Base-by-base conservation (phyloP, 2,329 filamentous ascomycete genomes). In the Sarocladium brachiariae region DNA sequence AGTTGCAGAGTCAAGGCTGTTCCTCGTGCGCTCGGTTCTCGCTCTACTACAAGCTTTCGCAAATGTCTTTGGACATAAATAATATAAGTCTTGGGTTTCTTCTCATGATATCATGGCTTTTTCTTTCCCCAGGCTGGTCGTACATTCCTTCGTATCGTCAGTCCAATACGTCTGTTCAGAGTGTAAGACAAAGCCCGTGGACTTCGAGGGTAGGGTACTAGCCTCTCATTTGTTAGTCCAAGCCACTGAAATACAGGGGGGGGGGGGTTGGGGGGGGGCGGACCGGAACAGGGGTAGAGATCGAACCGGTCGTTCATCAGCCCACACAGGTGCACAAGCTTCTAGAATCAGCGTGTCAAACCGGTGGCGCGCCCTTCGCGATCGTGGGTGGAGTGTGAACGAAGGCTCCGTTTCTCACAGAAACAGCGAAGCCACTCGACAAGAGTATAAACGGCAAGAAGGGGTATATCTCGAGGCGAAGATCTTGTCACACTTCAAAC, bases 401-500 rank as follows among this genome's bases (percentile, higher is more conserved):
- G 16, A n/a, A 10, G 11, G 21, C 35, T 18, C n/a, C 8, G 10
- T 19, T 39, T 39, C 7, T 16, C 35, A 21, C 35, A 21, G 7
- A 18, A 19, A 7, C 35, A 8, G 16, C 18, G 3, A 21, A 21
- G 18, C 16, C 16, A 21, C 16, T 21, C 7, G 21, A 16, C 35
- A 39, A 39, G 35, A 8, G 16, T 21, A 39, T 21, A 39, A 19
- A 39, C 19, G 35, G 7, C 35, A 21, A 19, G 16, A 13, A 19
- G 18, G 7, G 27, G 8, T 6, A 4, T 4, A 3, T 45, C 23
- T 25, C 21, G n/a, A 27, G 18, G 10, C 7, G 41, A 49, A n/a
- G 7, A 3, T 49, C 51, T 51, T 43, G 46, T 49, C 25, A 38
- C 39, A 51, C 49, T 50, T 11, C 33, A 31, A 30, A 30, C 16